Base-by-base conservation (phyloP, 2,329 filamentous ascomycete genomes). In the Lanzia echinophila region DNA sequence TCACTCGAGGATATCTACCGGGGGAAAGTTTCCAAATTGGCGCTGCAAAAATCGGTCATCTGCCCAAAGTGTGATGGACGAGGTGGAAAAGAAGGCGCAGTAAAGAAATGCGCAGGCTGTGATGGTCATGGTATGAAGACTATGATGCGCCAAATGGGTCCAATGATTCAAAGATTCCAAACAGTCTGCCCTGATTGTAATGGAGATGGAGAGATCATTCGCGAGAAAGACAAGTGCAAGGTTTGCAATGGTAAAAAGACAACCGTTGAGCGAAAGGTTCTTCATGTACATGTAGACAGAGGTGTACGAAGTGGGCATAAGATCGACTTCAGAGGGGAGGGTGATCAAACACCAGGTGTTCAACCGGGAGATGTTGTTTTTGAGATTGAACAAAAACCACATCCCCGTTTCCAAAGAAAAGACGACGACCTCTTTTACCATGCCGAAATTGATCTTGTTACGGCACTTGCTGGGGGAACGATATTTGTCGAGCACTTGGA, bases 81-180 rank as follows among this genome's bases (percentile, higher is more conserved):
- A 56, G 94, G 94, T 68, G 94, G 94, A 62, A 99, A 99, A 78
- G 92, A 97, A 62, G 94, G 94, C 60, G 89, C 94, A n/a, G 92
- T 97, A 61, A 92, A 91, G 77, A 88, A 87, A 67, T 99, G 94
- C 74, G 69, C 82, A 39, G 88, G 90, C 68, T 99, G 94, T 72
- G 90, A 95, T 67, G 94, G 94, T 62, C 83, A 87, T 60, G 94
- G 94, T 73, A 96, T 96, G 88, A 97, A 97, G 87, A 96, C 89
- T 39, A 97, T 99, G 92, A 96, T 99, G 94, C 88, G 95, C 70
- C 94, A 99, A 75, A 97, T 99, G 91, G 94, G 94, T 49, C 94
- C 94, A 56, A 99, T 99, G 94, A 97, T 99, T 65, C 95, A 99
- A 77, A 89, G 94, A 55, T 99, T 99, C 84, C 94, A 99, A 79